Conservation (phyloP, 805 yeast species). For the Candida koratica region DNA sequence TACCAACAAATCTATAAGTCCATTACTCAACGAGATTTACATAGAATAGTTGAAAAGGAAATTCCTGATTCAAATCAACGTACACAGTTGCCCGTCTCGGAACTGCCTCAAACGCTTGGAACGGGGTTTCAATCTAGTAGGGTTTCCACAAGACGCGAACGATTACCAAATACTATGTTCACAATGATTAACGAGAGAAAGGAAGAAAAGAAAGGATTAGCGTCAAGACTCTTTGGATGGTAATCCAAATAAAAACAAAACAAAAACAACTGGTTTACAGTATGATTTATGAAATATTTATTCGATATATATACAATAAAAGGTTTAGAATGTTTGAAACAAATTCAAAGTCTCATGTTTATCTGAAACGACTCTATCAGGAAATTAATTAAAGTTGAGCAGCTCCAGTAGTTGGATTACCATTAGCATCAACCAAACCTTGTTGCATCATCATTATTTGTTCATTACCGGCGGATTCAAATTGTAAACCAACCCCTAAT, state of each 20-base stretch:
- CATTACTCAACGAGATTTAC: conserved; percentile 31
- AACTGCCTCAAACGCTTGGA: conserved; percentile 11
- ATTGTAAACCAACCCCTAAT: conserved; percentile 91
- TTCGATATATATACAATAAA: conserved; percentile 11
- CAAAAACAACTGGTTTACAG: too few relatives aligned
- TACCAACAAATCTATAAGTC: conserved; percentile 35
- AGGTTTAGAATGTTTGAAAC: not conserved
- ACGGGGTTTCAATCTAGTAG: not conserved
- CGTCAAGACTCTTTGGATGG: conserved; percentile 40
- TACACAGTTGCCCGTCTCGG: conserved; percentile 17
- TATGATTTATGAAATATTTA: conserved; percentile 9
- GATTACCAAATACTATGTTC: conserved; percentile 12
- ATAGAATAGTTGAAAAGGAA: conserved; percentile 14
- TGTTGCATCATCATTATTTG: conserved; percentile 89
- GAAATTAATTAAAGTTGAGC: conserved; percentile 37
- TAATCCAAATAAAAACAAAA: conserved; percentile 10
- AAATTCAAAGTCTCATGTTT: not conserved
- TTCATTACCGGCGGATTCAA: conserved; percentile 93
- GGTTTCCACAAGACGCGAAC: not conserved
- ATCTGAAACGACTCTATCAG: too few relatives aligned
- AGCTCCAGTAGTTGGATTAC: conserved; percentile 82
- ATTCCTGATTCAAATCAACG: conserved; percentile 15
- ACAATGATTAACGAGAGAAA: conserved; percentile 9
- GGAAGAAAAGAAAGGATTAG: conserved; percentile 17
- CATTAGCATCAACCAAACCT: conserved; percentile 76